Percentiles rank a stretch among this genome's conserved stretches.
Evolutionary conservation across 31 red algal species (phyloP).

Genomic region (Odonthalia washingtoniensis): DNA sequence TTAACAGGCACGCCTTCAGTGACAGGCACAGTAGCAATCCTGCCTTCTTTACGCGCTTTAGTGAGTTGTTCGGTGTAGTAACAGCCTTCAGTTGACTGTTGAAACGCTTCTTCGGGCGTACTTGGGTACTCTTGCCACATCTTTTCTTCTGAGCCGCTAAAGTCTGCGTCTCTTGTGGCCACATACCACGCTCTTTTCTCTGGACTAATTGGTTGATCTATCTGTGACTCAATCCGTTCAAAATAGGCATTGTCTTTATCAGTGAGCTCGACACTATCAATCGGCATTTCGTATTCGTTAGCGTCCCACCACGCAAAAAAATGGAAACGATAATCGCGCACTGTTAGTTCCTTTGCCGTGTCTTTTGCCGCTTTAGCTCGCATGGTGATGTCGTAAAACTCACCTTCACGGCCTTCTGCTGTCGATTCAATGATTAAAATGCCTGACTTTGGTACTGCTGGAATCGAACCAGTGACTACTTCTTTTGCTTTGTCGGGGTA

Average conservation of each 20-base stretch:
- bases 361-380: not conserved
- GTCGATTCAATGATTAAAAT: conserved; percentile 10
- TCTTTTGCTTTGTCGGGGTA: not conserved
- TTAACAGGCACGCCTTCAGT: not conserved
- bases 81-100: not conserved
- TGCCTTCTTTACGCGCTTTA: not conserved
- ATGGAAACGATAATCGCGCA: conserved; percentile 8
- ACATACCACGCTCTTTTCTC: conserved; percentile 4
- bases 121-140: conserved; percentile 10
- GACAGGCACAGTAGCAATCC: not conserved
- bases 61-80: not conserved
- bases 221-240: not conserved
- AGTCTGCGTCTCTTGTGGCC: not conserved
- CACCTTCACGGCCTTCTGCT: not conserved
- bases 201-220: not conserved
- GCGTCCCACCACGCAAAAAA: conserved; percentile 6
- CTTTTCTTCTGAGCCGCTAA: not conserved
- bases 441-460: not conserved
- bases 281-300: not conserved
- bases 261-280: not conserved
- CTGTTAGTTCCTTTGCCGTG: conserved; percentile 1
- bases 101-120: conserved; percentile 18
- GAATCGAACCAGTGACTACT: not conserved
- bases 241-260: not conserved
- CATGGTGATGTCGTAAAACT: conserved; percentile 5